phyloP scores from a whole-genome alignment of 495 filamentous ascomycete genomes.

The Penicillium subrubescens region DNA sequence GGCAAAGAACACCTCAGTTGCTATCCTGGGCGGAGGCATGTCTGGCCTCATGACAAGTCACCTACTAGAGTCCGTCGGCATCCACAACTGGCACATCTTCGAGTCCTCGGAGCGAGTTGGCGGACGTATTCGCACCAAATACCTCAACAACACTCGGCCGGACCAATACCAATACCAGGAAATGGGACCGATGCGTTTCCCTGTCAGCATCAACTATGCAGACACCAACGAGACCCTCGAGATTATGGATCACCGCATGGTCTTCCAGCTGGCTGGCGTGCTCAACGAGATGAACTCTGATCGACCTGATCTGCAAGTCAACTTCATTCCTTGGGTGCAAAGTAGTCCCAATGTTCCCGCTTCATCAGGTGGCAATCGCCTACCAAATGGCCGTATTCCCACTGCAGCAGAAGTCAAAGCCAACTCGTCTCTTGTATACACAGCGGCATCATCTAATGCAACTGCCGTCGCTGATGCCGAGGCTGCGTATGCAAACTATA shows the following conservation, averaged over 20 bases:
- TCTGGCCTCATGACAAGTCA: conserved; percentile 61
- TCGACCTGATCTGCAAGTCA: conserved; percentile 54
- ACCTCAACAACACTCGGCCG: conserved; percentile 55
- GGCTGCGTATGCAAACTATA: conserved; percentile 31
- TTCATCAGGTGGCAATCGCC: conserved; percentile 53
- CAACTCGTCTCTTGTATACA: conserved; percentile 34
- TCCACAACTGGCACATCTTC: conserved; percentile 57
- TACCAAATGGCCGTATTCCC: conserved; percentile 49
- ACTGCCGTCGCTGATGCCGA: conserved; percentile 41
- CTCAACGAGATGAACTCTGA: conserved; percentile 60
- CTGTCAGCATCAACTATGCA: conserved; percentile 49
- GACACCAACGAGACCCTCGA: conserved; percentile 57
- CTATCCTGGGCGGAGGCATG: conserved; percentile 72
- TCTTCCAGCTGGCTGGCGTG: conserved; percentile 62
- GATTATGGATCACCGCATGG: conserved; percentile 60
- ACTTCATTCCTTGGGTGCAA: conserved; percentile 69
- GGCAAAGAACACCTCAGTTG: conserved; percentile 50
- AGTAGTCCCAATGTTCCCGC: conserved; percentile 53
- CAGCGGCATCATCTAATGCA: conserved; percentile 31
- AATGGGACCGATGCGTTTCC: conserved; percentile 75
- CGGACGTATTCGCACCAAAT: conserved; percentile 63
- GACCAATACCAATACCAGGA: conserved; percentile 74
- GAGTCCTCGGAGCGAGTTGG: conserved; percentile 54
- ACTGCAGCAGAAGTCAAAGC: conserved; percentile 39
- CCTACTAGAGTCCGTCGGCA: conserved; percentile 54